Percentiles rank a stretch among this genome's conserved stretches.
These are phyloP conservation scores for Zea mays DNA, from an alignment of 176 grass and related monocot genomes.

Conservation along the genomic window Zm-B73-REFERENCE-NAM-5.0 NC_050097.1:85053001-85053500, in stretches of 20 bases:
- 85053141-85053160: conserved; percentile 16
- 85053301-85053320: not conserved
- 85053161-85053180: not conserved
- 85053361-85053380: not conserved
- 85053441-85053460: not conserved
- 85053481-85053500: not conserved
- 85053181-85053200: not conserved
- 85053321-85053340: not conserved
- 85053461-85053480: not conserved
- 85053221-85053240: not conserved
- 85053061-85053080: conserved; percentile 8
- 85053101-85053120: not conserved
- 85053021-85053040: no score
- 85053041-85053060: not conserved
- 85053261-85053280: conserved; percentile 36
- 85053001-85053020: not conserved
- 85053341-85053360: conserved; percentile 6
- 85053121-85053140: not conserved
- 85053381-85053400: conserved; percentile 2
- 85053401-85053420: conserved; percentile 3
- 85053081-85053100: not conserved
- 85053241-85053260: not conserved
- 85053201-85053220: no score
- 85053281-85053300: conserved; percentile 14
- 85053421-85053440: not conserved